phyloP scores from a whole-genome alignment of 1,139 yeast species.

The Magnusiomyces paraingens region DNA sequence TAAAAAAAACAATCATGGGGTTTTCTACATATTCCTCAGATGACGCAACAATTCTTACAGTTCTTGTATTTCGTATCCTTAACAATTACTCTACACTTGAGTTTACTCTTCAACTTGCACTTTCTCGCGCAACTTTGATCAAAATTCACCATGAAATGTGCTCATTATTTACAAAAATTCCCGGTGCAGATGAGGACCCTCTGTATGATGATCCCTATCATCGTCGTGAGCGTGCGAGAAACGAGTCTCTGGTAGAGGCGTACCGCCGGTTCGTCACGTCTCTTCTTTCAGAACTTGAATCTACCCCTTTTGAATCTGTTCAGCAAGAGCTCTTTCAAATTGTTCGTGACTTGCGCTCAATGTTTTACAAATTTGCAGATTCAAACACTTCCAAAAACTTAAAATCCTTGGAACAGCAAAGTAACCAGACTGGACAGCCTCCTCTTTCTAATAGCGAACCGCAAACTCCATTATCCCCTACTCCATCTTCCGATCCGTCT shows the following conservation, averaged over 20 bases:
- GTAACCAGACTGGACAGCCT: slow-evolving; percentile 2
- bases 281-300: slow-evolving; percentile 30
- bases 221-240: neutral
- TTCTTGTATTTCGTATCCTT: slow-evolving; percentile 31
- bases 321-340: slow-evolving; percentile 34
- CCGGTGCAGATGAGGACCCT: slow-evolving; percentile 14
- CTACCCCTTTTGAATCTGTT: slow-evolving; percentile 30
- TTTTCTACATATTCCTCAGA: slow-evolving; percentile 27
- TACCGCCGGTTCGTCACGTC: slow-evolving; percentile 32
- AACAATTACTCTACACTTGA: slow-evolving; percentile 28
- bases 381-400: slow-evolving; percentile 7
- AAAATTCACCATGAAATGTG: slow-evolving; percentile 33
- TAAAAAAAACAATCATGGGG: slow-evolving; percentile 28
- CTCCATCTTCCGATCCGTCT: slow-evolving; percentile 9
- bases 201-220: neutral
- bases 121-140: slow-evolving; percentile 33
- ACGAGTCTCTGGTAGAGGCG: slow-evolving; percentile 22
- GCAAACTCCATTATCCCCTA: neutral
- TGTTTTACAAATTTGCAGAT: slow-evolving; percentile 30
- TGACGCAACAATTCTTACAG: slow-evolving; percentile 32
- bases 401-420: slow-evolving; percentile 11
- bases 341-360: slow-evolving; percentile 31
- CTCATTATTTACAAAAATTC: slow-evolving; percentile 22
- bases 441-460: neutral
- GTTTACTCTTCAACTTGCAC: slow-evolving; percentile 29